A percentile compares a stretch with the other conserved stretches of the same genome.
Evolutionary conservation across 2,329 filamentous ascomycete species (phyloP).

Genomic region (Emergomyces orientalis): DNA sequence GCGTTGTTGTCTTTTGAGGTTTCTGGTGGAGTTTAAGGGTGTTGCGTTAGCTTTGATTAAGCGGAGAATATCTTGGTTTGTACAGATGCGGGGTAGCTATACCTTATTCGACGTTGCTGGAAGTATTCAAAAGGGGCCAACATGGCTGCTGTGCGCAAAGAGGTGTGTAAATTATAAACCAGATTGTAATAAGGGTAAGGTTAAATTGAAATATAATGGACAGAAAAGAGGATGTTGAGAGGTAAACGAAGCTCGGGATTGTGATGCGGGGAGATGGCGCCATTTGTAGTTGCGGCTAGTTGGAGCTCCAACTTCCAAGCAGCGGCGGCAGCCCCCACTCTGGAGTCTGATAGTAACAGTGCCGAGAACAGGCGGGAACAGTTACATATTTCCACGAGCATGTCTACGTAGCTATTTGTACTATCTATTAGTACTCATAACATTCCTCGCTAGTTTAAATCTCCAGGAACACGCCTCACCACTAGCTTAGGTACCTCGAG

Average conservation of each 20-base stretch:
- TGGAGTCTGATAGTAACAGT: too few relatives aligned
- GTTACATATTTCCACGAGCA: too few relatives aligned
- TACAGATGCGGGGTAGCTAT: slow-evolving; percentile 14
- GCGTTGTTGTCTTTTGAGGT: slow-evolving; percentile 71
- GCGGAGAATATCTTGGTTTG: slow-evolving; percentile 4
- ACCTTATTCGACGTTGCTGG: slow-evolving; percentile 64
- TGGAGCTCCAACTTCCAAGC: background rate
- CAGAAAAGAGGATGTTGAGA: background rate
- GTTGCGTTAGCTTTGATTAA: background rate
- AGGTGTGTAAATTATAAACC: background rate
- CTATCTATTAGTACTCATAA: too few relatives aligned
- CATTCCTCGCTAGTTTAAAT: too few relatives aligned
- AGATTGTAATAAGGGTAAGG: background rate
- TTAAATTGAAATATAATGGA: background rate
- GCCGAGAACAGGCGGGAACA: too few relatives aligned
- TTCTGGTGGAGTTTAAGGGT: slow-evolving; percentile 41
- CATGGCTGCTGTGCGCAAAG: slow-evolving; percentile 23
- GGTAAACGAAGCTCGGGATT: background rate
- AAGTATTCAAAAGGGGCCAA: slow-evolving; percentile 56
- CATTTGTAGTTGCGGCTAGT: background rate
- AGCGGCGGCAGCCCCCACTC: background rate
- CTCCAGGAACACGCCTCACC: too few relatives aligned
- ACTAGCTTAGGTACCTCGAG: too few relatives aligned
- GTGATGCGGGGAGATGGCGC: background rate
- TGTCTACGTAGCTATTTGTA: too few relatives aligned